Conservation (phyloP, 2,329 filamentous ascomycete species). For the Dothideomycetidae sp. region DNA sequence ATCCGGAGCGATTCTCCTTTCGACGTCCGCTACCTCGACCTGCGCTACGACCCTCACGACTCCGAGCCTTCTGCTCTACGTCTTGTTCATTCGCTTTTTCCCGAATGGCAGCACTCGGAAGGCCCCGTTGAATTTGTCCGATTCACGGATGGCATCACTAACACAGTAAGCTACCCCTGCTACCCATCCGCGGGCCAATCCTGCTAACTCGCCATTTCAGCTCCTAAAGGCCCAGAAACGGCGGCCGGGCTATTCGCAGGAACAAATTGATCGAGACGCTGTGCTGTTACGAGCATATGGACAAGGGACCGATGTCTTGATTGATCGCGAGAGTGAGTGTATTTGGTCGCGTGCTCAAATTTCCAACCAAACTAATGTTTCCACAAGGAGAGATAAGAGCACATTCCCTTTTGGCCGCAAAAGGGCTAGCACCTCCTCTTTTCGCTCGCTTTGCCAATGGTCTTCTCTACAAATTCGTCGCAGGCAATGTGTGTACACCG, state of each 20-base stretch:
- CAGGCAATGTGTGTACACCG: conserved; percentile 64
- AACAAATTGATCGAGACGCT: conserved; percentile 69
- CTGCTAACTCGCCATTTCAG: conserved; percentile 21
- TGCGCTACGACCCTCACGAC: conserved; percentile 64
- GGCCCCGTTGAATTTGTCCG: conserved; percentile 71
- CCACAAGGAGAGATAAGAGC: conserved; percentile 46
- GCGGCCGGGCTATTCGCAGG: conserved; percentile 52
- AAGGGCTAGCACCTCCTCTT: conserved; percentile 71
- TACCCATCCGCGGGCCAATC: neutral
- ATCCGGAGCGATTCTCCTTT: conserved; percentile 21
- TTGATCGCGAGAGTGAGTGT: conserved; percentile 70
- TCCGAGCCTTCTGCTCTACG: conserved; percentile 64
- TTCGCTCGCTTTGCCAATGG: conserved; percentile 91
- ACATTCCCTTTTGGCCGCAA: conserved; percentile 74
- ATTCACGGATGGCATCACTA: conserved; percentile 97
- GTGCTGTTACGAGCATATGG: conserved; percentile 88
- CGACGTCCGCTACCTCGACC: conserved; percentile 44
- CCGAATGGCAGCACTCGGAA: conserved; percentile 61
- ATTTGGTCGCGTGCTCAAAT: conserved; percentile 26
- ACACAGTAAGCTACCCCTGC: conserved; percentile 47
- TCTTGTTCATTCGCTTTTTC: conserved; percentile 65
- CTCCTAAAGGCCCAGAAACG: conserved; percentile 64
- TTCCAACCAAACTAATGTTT: too few species aligned
- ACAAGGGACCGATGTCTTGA: conserved; percentile 83
- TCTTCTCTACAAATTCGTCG: conserved; percentile 84